Percentiles rank a stretch among this genome's conserved stretches.
These are phyloP conservation scores for Ophiosphaerella narmari DNA, from an alignment of 2,329 filamentous ascomycete species.

Conservation along the genomic window DNA sequence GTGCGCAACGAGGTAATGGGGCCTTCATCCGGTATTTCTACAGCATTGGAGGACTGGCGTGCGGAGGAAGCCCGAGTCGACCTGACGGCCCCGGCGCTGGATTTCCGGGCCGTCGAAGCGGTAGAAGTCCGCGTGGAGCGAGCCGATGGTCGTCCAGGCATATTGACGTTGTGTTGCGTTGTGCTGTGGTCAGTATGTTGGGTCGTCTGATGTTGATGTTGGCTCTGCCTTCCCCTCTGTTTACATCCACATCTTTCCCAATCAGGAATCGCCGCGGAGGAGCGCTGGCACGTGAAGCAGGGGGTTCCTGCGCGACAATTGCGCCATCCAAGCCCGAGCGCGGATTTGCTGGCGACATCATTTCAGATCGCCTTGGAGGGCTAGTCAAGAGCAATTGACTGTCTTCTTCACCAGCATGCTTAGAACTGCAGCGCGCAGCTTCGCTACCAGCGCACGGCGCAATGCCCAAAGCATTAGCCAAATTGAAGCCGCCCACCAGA, in stretches of 20 bases:
- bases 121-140: constrained; percentile 48
- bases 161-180: constrained; percentile 24
- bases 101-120: constrained; percentile 46
- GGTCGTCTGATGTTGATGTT: constrained; percentile 11
- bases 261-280: constrained; percentile 5
- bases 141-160: constrained; percentile 54
- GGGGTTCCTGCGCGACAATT: constrained; percentile 12
- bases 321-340: constrained; percentile 30
- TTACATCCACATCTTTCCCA: constrained; percentile 5
- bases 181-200: constrained; percentile 16
- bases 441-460: constrained; percentile 66
- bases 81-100: constrained; percentile 45
- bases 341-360: constrained; percentile 19
- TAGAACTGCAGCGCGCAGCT: constrained; percentile 68
- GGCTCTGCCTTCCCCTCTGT: constrained; percentile 1
- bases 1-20: constrained; percentile 71
- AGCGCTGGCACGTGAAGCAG: constrained; percentile 17
- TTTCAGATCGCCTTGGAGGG: constrained; percentile 3
- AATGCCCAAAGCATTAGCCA: constrained; percentile 53
- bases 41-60: constrained; percentile 45
- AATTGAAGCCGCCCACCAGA: constrained; percentile 57
- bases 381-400: not conserved
- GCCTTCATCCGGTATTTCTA: constrained; percentile 70
- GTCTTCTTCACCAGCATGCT: constrained; percentile 62
- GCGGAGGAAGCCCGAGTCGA: constrained; percentile 52